Conservation (phyloP, 768 basidiomycete species). For the Tulasnella sp. region DNA sequence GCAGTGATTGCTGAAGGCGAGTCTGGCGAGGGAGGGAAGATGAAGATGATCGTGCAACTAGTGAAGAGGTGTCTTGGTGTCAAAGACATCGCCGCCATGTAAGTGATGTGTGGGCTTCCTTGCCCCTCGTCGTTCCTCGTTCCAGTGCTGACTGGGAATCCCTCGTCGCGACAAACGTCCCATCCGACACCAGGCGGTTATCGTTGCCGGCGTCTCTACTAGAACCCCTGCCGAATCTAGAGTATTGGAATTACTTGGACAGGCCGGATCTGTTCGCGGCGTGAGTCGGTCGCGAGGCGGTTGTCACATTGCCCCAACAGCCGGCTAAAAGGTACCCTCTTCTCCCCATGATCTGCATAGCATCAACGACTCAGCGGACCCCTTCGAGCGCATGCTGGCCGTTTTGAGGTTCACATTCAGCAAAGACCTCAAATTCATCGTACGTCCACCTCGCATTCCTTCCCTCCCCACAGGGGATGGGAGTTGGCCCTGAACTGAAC, state of each 20-base stretch:
- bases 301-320: background rate
- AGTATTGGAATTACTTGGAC: slow-evolving; percentile 93
- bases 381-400: slow-evolving; percentile 93
- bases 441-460: slow-evolving; percentile 31
- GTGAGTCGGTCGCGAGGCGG: too few relatives aligned
- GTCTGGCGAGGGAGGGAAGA: slow-evolving; percentile 70
- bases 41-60: slow-evolving; percentile 87
- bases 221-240: slow-evolving; percentile 90
- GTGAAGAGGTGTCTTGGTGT: slow-evolving; percentile 88
- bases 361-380: slow-evolving; percentile 84
- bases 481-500: background rate
- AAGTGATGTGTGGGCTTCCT: slow-evolving; percentile 26
- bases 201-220: slow-evolving; percentile 87
- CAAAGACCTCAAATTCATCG: slow-evolving; percentile 89
- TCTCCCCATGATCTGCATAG: slow-evolving; percentile 31
- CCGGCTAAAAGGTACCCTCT: too few relatives aligned
- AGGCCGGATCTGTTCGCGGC: slow-evolving; percentile 84
- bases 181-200: slow-evolving; percentile 52
- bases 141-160: background rate
- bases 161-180: background rate
- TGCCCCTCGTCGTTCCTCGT: slow-evolving; percentile 1
- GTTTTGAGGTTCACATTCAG: slow-evolving; percentile 80
- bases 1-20: slow-evolving; percentile 17
- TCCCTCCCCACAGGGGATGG: background rate
- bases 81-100: slow-evolving; percentile 93